Conservation (phyloP, 176 grass and related monocot species). For the Ampelocalamus luodianensis region DNA sequence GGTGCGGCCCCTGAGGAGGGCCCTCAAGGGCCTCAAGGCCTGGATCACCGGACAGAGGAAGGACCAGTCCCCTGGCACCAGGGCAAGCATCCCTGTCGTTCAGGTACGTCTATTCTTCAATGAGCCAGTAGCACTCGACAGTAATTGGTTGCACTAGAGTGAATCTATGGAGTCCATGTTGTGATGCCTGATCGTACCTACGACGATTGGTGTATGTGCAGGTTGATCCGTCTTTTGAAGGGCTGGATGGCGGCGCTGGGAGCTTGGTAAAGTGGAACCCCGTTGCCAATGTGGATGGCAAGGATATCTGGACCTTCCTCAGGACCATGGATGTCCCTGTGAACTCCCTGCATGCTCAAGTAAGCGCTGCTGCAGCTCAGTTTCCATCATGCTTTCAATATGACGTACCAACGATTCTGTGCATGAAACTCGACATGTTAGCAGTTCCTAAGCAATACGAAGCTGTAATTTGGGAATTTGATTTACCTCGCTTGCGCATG, state of each 20-base stretch:
- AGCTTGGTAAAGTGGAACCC: conserved; percentile 99
- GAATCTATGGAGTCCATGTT: not conserved
- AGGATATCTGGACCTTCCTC: conserved; percentile 91
- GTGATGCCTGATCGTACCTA: not conserved
- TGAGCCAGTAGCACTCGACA: too few species aligned
- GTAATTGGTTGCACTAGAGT: too few species aligned
- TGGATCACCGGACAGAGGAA: conserved; percentile 98
- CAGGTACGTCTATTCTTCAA: conserved; percentile 45
- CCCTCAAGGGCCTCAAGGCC: conserved; percentile 71
- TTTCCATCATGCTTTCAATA: not conserved
- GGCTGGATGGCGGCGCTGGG: conserved; percentile 63
- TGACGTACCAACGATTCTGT: not conserved
- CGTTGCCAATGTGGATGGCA: conserved; percentile 80
- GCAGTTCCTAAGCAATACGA: not conserved
- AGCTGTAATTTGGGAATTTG: not conserved
- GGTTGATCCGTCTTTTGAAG: conserved; percentile 91
- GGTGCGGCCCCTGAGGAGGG: conserved; percentile 78
- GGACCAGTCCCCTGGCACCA: conserved; percentile 86
- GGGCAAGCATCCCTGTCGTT: conserved; percentile 83
- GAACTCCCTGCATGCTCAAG: conserved; percentile 81
- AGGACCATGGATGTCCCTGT: conserved; percentile 94
- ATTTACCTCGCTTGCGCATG: not conserved
- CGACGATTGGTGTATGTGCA: conserved; percentile 27
- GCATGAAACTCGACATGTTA: not conserved
- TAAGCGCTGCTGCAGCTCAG: conserved; percentile 20